Evolutionary conservation across 805 yeast genomes (phyloP).

Genomic region (Maudiozyma pseudohumilis): DNA sequence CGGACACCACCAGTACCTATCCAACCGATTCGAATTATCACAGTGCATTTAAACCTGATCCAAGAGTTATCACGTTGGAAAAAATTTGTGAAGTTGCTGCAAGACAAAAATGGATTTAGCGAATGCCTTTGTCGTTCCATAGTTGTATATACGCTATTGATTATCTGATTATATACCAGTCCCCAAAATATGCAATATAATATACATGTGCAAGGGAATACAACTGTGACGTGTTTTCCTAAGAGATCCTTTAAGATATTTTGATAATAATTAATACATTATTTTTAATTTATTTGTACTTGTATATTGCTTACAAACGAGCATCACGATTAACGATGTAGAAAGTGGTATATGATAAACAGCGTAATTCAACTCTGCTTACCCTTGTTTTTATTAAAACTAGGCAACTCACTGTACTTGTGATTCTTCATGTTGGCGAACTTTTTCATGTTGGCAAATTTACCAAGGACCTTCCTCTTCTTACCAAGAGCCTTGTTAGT

Average conservation of each 20-base stretch:
- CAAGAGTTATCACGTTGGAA: constrained; percentile 29
- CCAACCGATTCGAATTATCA: background rate
- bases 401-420: constrained; percentile 35
- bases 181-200: no score
- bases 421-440: constrained; percentile 29
- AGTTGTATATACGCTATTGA: no score
- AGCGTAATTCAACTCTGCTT: constrained; percentile 15
- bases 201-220: no score
- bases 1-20: background rate
- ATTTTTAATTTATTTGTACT: no score
- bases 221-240: no score
- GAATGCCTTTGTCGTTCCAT: no score
- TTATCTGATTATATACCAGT: no score
- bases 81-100: constrained; percentile 31
- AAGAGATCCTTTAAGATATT: no score
- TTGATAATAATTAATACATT: no score
- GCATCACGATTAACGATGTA: no score
- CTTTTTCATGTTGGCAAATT: constrained; percentile 27
- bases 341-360: background rate
- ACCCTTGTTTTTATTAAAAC: constrained; percentile 21
- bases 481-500: constrained; percentile 29
- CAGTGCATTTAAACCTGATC: constrained; percentile 24
- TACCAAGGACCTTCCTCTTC: constrained; percentile 34
- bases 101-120: constrained; percentile 28
- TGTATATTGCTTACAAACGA: no score